These are phyloP conservation scores for Piromyces finnis DNA, from an alignment of 192 early-diverging fungal genomes.

Conservation along the genomic window DNA sequence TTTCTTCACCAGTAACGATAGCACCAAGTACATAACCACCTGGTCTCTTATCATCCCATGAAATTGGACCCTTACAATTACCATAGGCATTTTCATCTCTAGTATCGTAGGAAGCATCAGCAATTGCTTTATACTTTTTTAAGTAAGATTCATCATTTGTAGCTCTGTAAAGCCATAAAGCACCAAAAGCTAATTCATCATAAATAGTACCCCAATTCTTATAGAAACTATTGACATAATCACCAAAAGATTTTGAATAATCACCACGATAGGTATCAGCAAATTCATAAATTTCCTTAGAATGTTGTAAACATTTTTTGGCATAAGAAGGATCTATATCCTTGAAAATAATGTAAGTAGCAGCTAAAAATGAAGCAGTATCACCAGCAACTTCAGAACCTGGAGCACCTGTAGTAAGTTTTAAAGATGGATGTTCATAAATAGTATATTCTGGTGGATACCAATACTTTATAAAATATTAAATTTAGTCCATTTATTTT, in stretches of 20 bases:
- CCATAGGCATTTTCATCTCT: slow-evolving; percentile 7
- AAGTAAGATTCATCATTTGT: slow-evolving; percentile 9
- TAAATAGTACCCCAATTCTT: slow-evolving; percentile 7
- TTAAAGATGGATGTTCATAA: neutral
- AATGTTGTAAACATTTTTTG: slow-evolving; percentile 13
- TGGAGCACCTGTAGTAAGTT: neutral
- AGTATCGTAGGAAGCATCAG: slow-evolving; percentile 3
- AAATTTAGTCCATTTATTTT: too few species aligned
- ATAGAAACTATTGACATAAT: slow-evolving; percentile 16
- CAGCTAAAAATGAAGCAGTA: slow-evolving; percentile 31
- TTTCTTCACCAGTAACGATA: slow-evolving; percentile 7
- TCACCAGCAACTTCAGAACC: slow-evolving; percentile 27
- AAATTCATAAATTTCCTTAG: slow-evolving; percentile 18
- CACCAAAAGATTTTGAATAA: slow-evolving; percentile 15
- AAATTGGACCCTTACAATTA: neutral
- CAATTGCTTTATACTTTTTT: neutral
- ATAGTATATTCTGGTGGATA: neutral
- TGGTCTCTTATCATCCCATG: slow-evolving; percentile 26
- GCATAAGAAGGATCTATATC: neutral
- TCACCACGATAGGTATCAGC: slow-evolving; percentile 21
- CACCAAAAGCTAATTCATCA: slow-evolving; percentile 28
- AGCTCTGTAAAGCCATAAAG: slow-evolving; percentile 32
- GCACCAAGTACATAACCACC: slow-evolving; percentile 24
- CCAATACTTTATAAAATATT: neutral
- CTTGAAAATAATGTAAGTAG: slow-evolving; percentile 23